Base-by-base conservation (phyloP, 2,329 filamentous ascomycete species). In the Fusarium pseudoanthophilum region DNA sequence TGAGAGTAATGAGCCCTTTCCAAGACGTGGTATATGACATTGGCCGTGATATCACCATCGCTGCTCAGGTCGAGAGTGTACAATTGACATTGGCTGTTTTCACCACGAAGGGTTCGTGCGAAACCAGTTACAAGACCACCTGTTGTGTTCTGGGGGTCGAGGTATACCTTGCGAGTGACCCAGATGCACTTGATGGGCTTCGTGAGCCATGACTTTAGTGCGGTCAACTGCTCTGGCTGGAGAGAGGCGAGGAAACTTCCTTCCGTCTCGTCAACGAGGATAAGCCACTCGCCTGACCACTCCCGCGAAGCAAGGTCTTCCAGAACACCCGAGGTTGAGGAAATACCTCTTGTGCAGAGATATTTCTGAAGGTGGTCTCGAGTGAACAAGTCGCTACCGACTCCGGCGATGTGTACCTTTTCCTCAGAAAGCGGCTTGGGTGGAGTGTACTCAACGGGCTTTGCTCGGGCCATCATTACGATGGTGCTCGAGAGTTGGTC, bases 51-150 rank as follows among this genome's bases (percentile, higher is more conserved):
- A 56, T 67, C 56, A 1, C 69, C 74, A 15, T 73, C 74, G 24
- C 69, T 76, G 21, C 52, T 76, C 49, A 76, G 11, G 46, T 76
- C 74, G 16, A 76, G 42, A 11, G 74, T 76, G 28, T 76, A 76
- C 28, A 76, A 18, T 56, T 72, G 74, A 16, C 76, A 61, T 51
- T 75, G 72, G 1, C 72, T 71, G 24, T 76, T 76, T 51, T 76
- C 74, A 13, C 60, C 57, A 21, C 74, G 67, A 32, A 76, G 56
- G 1, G 74, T 76, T 64, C 74, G 60, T 36, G 74, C 69, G n/a
- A 76, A 75, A 39, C 74, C 74, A 2, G 74, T 76, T 2, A 76
- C 74, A 42, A 76, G 74, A 0, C 74, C 74, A 11, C 74, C 74
- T 21, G 69, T 75, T 7, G 60, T 60, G 39, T 76, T 76, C 15